Evolutionary conservation across 805 yeast genomes (phyloP).

Genomic region (Starmerella potacharoeniae): DNA sequence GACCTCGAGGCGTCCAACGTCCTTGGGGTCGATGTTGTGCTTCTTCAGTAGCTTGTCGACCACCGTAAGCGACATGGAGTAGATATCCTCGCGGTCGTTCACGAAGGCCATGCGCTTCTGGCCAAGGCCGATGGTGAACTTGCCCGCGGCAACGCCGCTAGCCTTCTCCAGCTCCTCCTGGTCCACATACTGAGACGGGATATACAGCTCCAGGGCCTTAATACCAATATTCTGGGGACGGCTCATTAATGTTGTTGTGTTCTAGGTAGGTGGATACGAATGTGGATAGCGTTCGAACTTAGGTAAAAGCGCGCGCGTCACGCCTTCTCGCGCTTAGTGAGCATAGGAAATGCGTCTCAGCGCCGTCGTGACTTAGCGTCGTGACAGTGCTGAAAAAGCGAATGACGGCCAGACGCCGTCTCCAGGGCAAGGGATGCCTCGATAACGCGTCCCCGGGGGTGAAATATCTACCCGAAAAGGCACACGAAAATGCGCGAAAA

Average conservation of each 20-base stretch:
- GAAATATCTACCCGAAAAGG: too few relatives aligned
- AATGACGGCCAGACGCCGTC: neutral
- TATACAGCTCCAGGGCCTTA: slow-evolving; percentile 86
- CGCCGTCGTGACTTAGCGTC: neutral
- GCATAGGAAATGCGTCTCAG: neutral
- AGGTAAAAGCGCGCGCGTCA: neutral
- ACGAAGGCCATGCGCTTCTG: slow-evolving; percentile 98
- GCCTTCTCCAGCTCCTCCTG: slow-evolving; percentile 77
- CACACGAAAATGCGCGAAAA: too few relatives aligned
- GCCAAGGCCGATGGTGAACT: slow-evolving; percentile 96
- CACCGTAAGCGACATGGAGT: slow-evolving; percentile 88
- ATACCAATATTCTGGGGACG: slow-evolving; percentile 83
- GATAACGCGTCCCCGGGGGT: neutral
- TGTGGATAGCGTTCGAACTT: neutral
- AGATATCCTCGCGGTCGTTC: slow-evolving; percentile 93
- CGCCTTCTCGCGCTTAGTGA: slow-evolving; percentile 1
- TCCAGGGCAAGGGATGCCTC: neutral
- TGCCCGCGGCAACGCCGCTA: slow-evolving; percentile 84
- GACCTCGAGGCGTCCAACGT: slow-evolving; percentile 90
- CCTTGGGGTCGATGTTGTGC: slow-evolving; percentile 67
- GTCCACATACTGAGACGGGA: slow-evolving; percentile 70
- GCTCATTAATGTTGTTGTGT: slow-evolving; percentile 14
- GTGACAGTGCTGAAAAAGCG: neutral
- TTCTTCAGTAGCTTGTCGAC: slow-evolving; percentile 63
- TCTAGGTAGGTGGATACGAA: neutral